Base-by-base conservation (phyloP, 768 basidiomycete genomes). In the Lenzites betulinus region DNA sequence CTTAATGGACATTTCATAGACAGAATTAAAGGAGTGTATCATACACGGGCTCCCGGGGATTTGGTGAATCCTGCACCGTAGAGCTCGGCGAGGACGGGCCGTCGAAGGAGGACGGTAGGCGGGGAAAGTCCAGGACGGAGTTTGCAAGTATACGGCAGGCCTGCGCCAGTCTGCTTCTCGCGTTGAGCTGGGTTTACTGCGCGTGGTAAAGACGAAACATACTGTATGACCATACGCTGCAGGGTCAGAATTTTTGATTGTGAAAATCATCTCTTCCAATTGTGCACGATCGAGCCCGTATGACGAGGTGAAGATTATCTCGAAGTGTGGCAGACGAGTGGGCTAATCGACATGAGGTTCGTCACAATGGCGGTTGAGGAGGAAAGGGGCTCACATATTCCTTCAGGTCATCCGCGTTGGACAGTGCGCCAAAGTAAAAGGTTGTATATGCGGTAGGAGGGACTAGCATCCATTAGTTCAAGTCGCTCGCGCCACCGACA, bases 21-120 rank as follows among this genome's bases (percentile, higher is more conserved):
- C 22, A 23, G 11, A 28, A 15, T n/a, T 13, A 8, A 9, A 26
- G 28, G 48, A 5, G 7, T 41, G 43, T 13, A 25, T 12, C 28
- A 22, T 53, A 91, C 90, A 67, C 81, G 76, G 68, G 83, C 82
- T 25, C 74, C 64, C 0, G 77, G 75, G n/a, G 85, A 74, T 69
- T 90, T 91, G 30, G 88, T 89, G 67, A 93, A 95, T 1, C 93
- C 90, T 4, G 90, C 93, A 13, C 93, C 93, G 60, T 83, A 86
- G 4, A 95, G 67, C 66, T 94, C 92, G 2, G 80, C 85, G 5
- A 90, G 76, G 16, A 92, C 66, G 1, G 93, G 93, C 28, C 74
- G 74, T 12, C 75, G 72, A 25, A 95, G 75, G 59, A 94, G 70
- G 3, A 85, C 71, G 0, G 75, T 69, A 5, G 93, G 93, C 2